phyloP scores from a whole-genome alignment of 805 yeast genomes.

The Saccharomyces mikatae region DNA sequence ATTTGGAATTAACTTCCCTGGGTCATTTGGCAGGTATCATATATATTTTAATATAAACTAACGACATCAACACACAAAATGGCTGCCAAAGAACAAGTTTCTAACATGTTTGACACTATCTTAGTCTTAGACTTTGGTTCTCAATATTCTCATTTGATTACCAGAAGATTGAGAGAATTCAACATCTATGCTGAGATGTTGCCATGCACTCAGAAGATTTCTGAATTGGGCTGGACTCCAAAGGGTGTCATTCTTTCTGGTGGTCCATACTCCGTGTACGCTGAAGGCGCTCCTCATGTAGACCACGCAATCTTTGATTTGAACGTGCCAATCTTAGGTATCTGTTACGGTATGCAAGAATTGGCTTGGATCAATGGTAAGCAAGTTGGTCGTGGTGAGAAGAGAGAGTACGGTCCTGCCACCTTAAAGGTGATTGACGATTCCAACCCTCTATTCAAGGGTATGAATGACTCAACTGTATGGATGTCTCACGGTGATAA shows the following conservation, averaged over 20 bases:
- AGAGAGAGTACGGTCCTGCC: constrained; percentile 98
- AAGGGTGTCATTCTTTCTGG: constrained; percentile 94
- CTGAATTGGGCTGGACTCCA: constrained; percentile 89
- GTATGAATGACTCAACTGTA: constrained; percentile 87
- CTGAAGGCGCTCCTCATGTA: constrained; percentile 92
- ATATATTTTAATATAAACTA: neutral
- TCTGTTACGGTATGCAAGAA: constrained; percentile 99
- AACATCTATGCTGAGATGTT: constrained; percentile 98
- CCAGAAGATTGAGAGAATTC: constrained; percentile 95
- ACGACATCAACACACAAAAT: constrained; percentile 1
- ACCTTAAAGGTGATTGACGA: constrained; percentile 67
- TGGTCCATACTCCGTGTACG: constrained; percentile 96
- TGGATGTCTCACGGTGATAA: constrained; percentile 99
- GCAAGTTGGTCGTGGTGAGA: constrained; percentile 86
- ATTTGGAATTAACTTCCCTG: neutral
- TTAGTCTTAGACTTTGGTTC: constrained; percentile 97
- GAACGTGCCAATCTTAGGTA: constrained; percentile 90
- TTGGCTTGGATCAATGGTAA: constrained; percentile 95
- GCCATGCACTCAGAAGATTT: constrained; percentile 96
- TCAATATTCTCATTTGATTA: constrained; percentile 93
- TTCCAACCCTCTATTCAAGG: constrained; percentile 67
- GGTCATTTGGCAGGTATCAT: neutral
- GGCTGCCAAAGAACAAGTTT: constrained; percentile 46
- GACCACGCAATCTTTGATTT: constrained; percentile 88
- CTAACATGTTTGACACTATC: constrained; percentile 90